These are phyloP conservation scores for Pichia gijzeniarum DNA, from an alignment of 805 yeast species.

Conservation along the genomic window DNA sequence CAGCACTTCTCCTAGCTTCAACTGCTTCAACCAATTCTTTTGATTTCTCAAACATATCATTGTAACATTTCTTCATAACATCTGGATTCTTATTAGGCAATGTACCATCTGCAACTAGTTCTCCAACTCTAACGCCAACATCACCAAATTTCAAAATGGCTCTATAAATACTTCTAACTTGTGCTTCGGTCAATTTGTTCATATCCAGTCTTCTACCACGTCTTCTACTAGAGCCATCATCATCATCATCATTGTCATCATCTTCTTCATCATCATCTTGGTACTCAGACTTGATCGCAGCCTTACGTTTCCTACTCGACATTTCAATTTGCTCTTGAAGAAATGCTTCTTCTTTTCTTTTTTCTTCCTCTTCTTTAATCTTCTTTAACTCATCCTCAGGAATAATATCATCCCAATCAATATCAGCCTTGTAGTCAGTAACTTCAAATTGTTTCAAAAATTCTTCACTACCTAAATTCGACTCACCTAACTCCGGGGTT, in stretches of 20 bases:
- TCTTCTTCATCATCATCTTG: conserved; percentile 34
- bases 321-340: conserved; percentile 85
- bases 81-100: conserved; percentile 80
- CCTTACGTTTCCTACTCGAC: conserved; percentile 74
- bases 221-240: conserved; percentile 21
- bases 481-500: conserved; percentile 93
- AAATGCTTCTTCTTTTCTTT: conserved; percentile 76
- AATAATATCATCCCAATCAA: conserved; percentile 98
- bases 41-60: conserved; percentile 63
- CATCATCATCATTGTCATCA: conserved; percentile 24
- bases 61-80: conserved; percentile 64
- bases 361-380: conserved; percentile 86
- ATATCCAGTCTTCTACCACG: conserved; percentile 33
- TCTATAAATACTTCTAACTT: conserved; percentile 77
- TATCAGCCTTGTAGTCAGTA: conserved; percentile 96
- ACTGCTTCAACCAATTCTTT: conserved; percentile 56
- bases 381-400: conserved; percentile 89
- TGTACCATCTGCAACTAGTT: conserved; percentile 82
- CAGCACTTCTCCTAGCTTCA: conserved; percentile 53
- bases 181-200: conserved; percentile 71
- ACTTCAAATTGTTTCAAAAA: conserved; percentile 95
- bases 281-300: conserved; percentile 47
- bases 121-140: conserved; percentile 69
- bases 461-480: conserved; percentile 98
- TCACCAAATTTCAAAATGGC: conserved; percentile 81